These are phyloP conservation scores for Epicoccum nigrum DNA, from an alignment of 2,329 filamentous ascomycete species.

Conservation along the genomic window DNA sequence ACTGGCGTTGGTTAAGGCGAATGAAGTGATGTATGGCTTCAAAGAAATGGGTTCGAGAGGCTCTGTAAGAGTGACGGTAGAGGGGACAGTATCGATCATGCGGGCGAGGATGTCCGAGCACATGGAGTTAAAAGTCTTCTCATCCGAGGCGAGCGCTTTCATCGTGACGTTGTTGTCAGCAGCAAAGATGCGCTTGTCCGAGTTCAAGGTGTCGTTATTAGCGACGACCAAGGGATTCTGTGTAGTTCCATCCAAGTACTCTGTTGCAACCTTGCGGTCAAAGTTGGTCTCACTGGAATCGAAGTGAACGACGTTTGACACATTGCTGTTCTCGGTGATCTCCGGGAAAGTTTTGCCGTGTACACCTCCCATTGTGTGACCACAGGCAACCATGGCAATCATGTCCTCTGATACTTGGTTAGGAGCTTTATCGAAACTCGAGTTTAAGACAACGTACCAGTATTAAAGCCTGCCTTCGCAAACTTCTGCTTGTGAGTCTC, in stretches of 20 bases:
- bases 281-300: constrained; percentile 32
- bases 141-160: constrained; percentile 29
- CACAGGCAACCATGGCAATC: constrained; percentile 43
- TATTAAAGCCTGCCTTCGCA: constrained; percentile 37
- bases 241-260: constrained; percentile 41
- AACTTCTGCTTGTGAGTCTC: constrained; percentile 39
- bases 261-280: constrained; percentile 40
- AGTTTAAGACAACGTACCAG: constrained; percentile 20
- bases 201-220: constrained; percentile 37
- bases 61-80: constrained; percentile 25
- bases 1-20: constrained; percentile 16
- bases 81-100: constrained; percentile 32
- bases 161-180: constrained; percentile 42
- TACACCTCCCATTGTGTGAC: constrained; percentile 46
- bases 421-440: not conserved
- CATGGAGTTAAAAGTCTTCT: constrained; percentile 23
- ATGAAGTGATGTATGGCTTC: constrained; percentile 26
- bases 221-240: constrained; percentile 35
- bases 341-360: constrained; percentile 40
- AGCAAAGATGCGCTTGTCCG: constrained; percentile 42
- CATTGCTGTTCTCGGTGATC: constrained; percentile 28
- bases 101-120: constrained; percentile 27
- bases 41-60: constrained; percentile 23
- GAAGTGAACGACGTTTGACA: constrained; percentile 32
- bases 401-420: constrained; percentile 20